A percentile compares a stretch with the other conserved stretches of the same genome.
Evolutionary conservation across 2,329 filamentous ascomycete species (phyloP).

Genomic region (Aspergillus eucalypticola): DNA sequence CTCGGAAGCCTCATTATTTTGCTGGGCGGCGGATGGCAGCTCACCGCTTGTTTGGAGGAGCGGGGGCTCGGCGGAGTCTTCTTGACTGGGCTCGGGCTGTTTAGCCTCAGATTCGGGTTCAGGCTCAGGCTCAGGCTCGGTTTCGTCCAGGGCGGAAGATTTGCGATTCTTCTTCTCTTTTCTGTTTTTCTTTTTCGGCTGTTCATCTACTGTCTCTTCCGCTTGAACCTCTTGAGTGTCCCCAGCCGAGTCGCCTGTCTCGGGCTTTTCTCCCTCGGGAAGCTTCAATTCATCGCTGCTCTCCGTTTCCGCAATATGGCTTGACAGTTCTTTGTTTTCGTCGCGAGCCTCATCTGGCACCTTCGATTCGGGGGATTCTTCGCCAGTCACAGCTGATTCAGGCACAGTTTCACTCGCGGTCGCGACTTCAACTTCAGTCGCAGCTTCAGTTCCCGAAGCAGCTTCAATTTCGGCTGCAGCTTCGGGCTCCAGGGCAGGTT

Average conservation of each 20-base stretch:
- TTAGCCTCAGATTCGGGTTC: neutral
- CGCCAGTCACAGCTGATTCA: neutral
- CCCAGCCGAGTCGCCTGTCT: conserved; percentile 6
- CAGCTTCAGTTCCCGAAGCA: neutral
- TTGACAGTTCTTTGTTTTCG: neutral
- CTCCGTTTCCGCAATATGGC: neutral
- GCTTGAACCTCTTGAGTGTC: conserved; percentile 1
- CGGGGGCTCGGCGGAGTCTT: conserved; percentile 8
- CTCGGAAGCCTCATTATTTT: conserved; percentile 9
- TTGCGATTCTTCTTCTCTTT: conserved; percentile 27
- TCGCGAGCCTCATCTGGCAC: conserved; percentile 1
- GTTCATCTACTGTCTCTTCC: conserved; percentile 17
- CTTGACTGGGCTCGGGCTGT: conserved; percentile 2
- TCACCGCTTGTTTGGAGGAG: conserved; percentile 23
- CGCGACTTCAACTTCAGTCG: neutral
- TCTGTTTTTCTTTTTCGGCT: conserved; percentile 24
- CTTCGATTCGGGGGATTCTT: neutral
- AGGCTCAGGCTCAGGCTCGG: conserved; percentile 15
- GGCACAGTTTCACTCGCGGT: conserved; percentile 21
- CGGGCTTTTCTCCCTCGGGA: neutral
- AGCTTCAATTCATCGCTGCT: neutral
- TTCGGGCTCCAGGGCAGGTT: neutral
- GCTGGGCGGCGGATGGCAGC: conserved; percentile 6
- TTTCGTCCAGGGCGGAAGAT: conserved; percentile 14
- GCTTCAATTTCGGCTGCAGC: neutral